Conservation (phyloP, 148 eudicot genomes). For the Fagopyrum tataricum region DNA sequence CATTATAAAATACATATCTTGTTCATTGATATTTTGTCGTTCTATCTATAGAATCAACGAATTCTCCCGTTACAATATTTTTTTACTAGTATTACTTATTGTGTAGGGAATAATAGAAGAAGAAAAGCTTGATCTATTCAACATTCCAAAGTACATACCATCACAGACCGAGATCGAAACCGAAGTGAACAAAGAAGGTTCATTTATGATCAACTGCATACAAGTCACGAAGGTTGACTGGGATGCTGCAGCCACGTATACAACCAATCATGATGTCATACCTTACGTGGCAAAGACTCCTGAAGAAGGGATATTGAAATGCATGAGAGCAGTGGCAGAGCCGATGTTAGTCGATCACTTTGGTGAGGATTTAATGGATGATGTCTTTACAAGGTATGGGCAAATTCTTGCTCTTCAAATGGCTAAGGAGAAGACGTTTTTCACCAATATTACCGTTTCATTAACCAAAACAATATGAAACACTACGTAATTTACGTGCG, state of each 20-base stretch:
- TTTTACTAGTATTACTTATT: not conserved
- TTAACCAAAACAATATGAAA: constrained; percentile 11
- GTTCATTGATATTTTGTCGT: too few relatives aligned
- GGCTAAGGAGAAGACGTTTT: constrained; percentile 7
- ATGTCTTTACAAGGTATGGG: constrained; percentile 10
- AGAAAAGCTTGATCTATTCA: constrained; percentile 9
- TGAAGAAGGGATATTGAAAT: constrained; percentile 10
- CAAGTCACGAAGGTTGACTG: not conserved
- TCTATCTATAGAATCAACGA: too few relatives aligned
- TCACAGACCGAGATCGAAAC: not conserved
- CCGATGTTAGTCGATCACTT: constrained; percentile 14
- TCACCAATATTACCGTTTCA: constrained; percentile 14
- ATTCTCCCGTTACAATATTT: too few relatives aligned
- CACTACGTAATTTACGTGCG: too few relatives aligned
- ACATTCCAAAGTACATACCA: constrained; percentile 14
- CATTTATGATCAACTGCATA: not conserved
- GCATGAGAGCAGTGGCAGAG: constrained; percentile 20
- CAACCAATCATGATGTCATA: not conserved
- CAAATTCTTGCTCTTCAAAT: not conserved
- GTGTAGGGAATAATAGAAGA: constrained; percentile 13
- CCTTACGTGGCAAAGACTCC: not conserved
- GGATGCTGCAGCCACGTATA: not conserved
- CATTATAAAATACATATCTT: too few relatives aligned
- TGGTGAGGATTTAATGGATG: not conserved
- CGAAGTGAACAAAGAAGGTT: constrained; percentile 4